Evolutionary conservation across 768 basidiomycete genomes (phyloP), one percentile per base, ranked within the genome.

Genomic region (Sarcodon aspratus): DNA sequence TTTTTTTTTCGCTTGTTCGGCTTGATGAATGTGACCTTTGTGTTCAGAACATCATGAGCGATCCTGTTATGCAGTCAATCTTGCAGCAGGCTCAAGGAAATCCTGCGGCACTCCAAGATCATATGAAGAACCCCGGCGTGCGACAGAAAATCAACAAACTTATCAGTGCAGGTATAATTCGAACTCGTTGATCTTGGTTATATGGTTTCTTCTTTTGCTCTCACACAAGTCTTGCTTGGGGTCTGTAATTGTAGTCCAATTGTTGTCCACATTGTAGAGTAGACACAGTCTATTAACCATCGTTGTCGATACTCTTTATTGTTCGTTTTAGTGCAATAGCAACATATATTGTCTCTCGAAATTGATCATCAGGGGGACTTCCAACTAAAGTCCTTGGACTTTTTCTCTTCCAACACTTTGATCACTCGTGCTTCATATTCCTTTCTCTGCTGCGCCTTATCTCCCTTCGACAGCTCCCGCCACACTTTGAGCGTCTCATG

Each of bases 31-130:
- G n/a, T n/a, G 21, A 7, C 18, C 3, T 2, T 37, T 45, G 21
- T 2, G 18, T 51, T 18, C 60, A 93, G 85, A 63, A 67, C 49
- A 92, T 93, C 59, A 91, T 94, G 88, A 70, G 65, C 57, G 92
- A 93, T 63, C 90, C 92, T 8, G 70, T 95, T 54, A 95, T 96
- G 88, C 88, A 96, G 66, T 80, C 80, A 50, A 96, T 99, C 55
- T 64, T 99, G 59, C 87, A 94, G 63, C 94, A 98, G 68, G 91
- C 92, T 7, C 95, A 99, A 68, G 59, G 68, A 45, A 82, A 97
- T 65, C 95, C 96, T 6, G 71, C 76, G 42, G 89, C 94, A 18
- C 70, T 99, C 50, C 85, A 89, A 63, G 91, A 96, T 57, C 95
- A 99, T 68, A 85, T 98, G 85, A 91, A 92, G 78, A 96, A 94